Evolutionary conservation across 331 rosid species (phyloP).

Genomic region (Dryas integrifolia): DNA sequence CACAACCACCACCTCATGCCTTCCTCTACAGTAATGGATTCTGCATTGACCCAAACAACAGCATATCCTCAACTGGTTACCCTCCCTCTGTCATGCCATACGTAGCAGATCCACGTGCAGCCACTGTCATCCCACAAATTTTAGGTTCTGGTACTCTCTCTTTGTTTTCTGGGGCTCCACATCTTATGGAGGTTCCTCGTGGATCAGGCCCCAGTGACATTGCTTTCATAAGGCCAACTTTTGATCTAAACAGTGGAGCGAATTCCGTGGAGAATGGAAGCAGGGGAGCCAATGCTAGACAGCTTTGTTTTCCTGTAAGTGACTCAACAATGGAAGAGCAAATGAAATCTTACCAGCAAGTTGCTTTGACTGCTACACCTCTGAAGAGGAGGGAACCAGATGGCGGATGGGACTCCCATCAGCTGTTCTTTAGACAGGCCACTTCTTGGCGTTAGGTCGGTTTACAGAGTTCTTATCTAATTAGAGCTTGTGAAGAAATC

Average conservation of each 20-base stretch:
- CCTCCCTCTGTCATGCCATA: conserved; percentile 21
- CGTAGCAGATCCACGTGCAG: conserved; percentile 22
- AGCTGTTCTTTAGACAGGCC: conserved; percentile 22
- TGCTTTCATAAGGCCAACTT: conserved; percentile 15
- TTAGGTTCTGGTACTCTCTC: conserved; percentile 27
- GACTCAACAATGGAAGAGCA: conserved; percentile 26
- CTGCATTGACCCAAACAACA: conserved; percentile 30
- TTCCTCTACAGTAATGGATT: conserved; percentile 24
- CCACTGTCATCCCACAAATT: conserved; percentile 22
- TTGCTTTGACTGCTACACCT: conserved; percentile 12
- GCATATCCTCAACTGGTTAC: conserved; percentile 15
- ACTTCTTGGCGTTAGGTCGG: conserved; percentile 27
- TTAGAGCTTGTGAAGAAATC: conserved; percentile 1
- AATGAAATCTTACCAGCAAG: conserved; percentile 27
- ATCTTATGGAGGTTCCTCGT: conserved; percentile 26
- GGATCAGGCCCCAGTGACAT: conserved; percentile 20
- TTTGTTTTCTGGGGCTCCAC: conserved; percentile 20
- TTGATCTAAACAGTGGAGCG: conserved; percentile 17
- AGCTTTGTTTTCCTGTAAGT: conserved; percentile 13
- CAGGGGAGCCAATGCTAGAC: conserved; percentile 22
- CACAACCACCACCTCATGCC: conserved; percentile 19
- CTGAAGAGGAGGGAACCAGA: conserved; percentile 39
- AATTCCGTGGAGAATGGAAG: conserved; percentile 19
- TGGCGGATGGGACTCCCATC: conserved; percentile 39
- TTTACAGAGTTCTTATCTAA: background rate